Conservation (phyloP, 2,329 filamentous ascomycete genomes). For the Aspergillus candidus region DNA sequence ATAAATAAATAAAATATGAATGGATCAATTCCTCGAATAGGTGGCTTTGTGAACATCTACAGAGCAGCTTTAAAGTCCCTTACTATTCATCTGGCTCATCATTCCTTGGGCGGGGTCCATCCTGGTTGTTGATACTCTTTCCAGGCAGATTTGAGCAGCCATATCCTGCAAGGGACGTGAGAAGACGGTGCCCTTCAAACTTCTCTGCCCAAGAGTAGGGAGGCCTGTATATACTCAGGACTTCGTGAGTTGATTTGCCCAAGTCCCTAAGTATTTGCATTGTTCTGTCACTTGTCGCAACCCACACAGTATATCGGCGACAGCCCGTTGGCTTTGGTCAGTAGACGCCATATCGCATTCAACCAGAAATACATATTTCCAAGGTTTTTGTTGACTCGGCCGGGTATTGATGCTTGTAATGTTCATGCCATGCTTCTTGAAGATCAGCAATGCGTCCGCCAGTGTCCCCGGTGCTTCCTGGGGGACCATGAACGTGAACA, state of each 20-base stretch:
- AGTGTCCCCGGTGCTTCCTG: conserved; percentile 75
- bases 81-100: too few species aligned
- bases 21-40: too few species aligned
- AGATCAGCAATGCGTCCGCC: conserved; percentile 72
- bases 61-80: too few species aligned
- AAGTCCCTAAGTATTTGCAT: conserved; percentile 37
- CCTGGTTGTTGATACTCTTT: too few species aligned
- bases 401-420: conserved; percentile 85
- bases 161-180: too few species aligned
- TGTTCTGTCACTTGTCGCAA: conserved; percentile 33
- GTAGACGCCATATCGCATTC: conserved; percentile 64
- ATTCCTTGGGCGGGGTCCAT: too few species aligned
- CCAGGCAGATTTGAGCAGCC: too few species aligned
- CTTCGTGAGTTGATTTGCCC: conserved; percentile 28
- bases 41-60: too few species aligned
- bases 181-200: not conserved
- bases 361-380: conserved; percentile 93
- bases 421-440: conserved; percentile 67
- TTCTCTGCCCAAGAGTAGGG: not conserved
- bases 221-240: not conserved
- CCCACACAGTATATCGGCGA: conserved; percentile 27
- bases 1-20: not conserved
- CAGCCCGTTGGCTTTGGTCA: conserved; percentile 23
- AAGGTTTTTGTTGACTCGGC: conserved; percentile 66
- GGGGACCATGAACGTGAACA: conserved; percentile 77